Conservation (phyloP, 805 yeast species). For the Wickerhamomyces queroliae region DNA sequence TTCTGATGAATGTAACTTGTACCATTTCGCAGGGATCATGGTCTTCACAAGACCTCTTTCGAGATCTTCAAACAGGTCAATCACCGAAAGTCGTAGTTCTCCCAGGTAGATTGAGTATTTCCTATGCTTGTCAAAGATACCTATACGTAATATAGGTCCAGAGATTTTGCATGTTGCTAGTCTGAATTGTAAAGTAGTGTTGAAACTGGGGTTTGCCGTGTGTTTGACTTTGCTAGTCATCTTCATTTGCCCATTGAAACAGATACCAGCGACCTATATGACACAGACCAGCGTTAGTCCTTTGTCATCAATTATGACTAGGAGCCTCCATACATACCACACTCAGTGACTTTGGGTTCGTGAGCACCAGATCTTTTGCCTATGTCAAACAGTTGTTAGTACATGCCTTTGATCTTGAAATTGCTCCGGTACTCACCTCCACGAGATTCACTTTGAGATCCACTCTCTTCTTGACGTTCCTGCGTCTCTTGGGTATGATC, state of each 20-base stretch:
- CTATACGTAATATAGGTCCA: slow-evolving; percentile 16
- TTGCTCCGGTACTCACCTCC: slow-evolving; percentile 11
- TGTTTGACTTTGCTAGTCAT: slow-evolving; percentile 15
- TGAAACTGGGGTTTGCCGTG: slow-evolving; percentile 21
- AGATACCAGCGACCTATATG: slow-evolving; percentile 20
- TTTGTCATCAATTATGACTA: background rate
- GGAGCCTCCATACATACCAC: slow-evolving; percentile 4
- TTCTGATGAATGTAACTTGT: slow-evolving; percentile 34
- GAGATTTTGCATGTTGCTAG: slow-evolving; percentile 5
- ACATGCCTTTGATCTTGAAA: no score
- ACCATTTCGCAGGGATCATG: slow-evolving; percentile 33
- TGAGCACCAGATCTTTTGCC: slow-evolving; percentile 19
- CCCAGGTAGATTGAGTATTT: slow-evolving; percentile 22
- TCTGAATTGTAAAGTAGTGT: slow-evolving; percentile 10
- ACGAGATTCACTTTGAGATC: slow-evolving; percentile 14
- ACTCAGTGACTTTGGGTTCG: slow-evolving; percentile 9
- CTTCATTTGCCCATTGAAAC: slow-evolving; percentile 16
- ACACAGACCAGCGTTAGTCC: background rate
- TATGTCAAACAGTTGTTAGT: background rate
- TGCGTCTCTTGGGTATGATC: slow-evolving; percentile 6
- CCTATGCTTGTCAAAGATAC: slow-evolving; percentile 21
- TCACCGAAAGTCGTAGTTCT: slow-evolving; percentile 19
- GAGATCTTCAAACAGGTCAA: slow-evolving; percentile 12
- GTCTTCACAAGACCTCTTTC: slow-evolving; percentile 4
- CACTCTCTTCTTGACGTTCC: slow-evolving; percentile 4